Conservation (phyloP, 1,139 yeast genomes). For the Pichia sp. region DNA sequence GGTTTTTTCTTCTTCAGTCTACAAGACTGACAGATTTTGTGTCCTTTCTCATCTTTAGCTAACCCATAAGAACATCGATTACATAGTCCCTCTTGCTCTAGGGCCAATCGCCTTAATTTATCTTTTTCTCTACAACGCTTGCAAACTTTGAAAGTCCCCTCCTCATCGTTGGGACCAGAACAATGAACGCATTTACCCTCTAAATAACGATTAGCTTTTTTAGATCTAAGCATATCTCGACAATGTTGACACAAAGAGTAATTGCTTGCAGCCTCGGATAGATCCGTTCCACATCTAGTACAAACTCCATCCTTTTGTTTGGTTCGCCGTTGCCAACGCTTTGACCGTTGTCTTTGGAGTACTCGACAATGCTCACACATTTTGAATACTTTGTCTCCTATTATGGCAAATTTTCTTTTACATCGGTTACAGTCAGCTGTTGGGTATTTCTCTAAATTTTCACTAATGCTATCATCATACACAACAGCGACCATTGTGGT, state of each 20-base stretch:
- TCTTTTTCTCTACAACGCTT: constrained; percentile 60
- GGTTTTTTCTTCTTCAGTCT: constrained; percentile 47
- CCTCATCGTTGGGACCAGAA: constrained; percentile 47
- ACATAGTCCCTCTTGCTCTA: constrained; percentile 57
- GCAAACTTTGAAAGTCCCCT: constrained; percentile 53
- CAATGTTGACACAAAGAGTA: constrained; percentile 54
- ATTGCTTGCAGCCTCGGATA: constrained; percentile 40
- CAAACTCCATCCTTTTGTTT: constrained; percentile 60
- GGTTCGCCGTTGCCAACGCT: constrained; percentile 62
- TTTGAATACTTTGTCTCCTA: constrained; percentile 44
- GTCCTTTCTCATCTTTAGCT: constrained; percentile 44
- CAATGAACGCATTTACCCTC: constrained; percentile 68
- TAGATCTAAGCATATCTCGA: constrained; percentile 48
- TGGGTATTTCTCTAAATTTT: constrained; percentile 15
- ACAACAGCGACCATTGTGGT: neutral
- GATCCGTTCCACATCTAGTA: constrained; percentile 57
- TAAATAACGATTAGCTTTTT: constrained; percentile 56
- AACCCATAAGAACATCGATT: constrained; percentile 55
- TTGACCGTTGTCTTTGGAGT: constrained; percentile 55
- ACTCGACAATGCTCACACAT: constrained; percentile 63
- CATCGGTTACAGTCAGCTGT: constrained; percentile 47
- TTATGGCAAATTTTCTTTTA: constrained; percentile 53
- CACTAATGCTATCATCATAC: constrained; percentile 6
- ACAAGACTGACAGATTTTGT: constrained; percentile 53
- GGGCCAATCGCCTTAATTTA: constrained; percentile 49